Percentiles rank a stretch among this genome's conserved stretches.
Evolutionary conservation across 2,329 filamentous ascomycete genomes (phyloP).

Genomic region (Beauveria australis): DNA sequence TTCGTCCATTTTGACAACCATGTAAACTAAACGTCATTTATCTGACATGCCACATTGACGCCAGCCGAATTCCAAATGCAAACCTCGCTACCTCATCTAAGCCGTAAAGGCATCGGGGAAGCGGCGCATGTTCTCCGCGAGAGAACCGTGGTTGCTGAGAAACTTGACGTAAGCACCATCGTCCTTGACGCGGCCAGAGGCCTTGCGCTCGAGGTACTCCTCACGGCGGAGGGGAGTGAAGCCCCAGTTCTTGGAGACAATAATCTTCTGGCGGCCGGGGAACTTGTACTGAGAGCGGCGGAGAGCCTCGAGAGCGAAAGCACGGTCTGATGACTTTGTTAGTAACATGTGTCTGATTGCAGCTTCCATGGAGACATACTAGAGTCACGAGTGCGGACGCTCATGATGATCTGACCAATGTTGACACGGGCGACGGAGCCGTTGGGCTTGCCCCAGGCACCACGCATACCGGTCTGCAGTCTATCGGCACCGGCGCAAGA

Average conservation of each 20-base stretch:
- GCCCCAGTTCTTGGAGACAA: slow-evolving; percentile 99
- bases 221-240: slow-evolving; percentile 98
- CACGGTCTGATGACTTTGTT: slow-evolving; percentile 54
- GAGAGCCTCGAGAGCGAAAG: slow-evolving; percentile 93
- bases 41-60: slow-evolving; percentile 38
- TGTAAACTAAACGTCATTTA: slow-evolving; percentile 25
- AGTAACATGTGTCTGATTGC: neutral
- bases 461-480: slow-evolving; percentile 99
- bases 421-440: slow-evolving; percentile 98
- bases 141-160: slow-evolving; percentile 83
- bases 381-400: slow-evolving; percentile 91
- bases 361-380: slow-evolving; percentile 43
- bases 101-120: slow-evolving; percentile 88
- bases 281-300: slow-evolving; percentile 99
- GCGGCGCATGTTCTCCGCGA: slow-evolving; percentile 80
- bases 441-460: slow-evolving; percentile 99
- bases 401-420: slow-evolving; percentile 99
- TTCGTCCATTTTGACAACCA: slow-evolving; percentile 26
- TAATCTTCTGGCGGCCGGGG: slow-evolving; percentile 99
- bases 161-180: slow-evolving; percentile 99
- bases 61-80: slow-evolving; percentile 35
- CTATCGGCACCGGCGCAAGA: slow-evolving; percentile 99
- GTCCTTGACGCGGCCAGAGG: slow-evolving; percentile 85
- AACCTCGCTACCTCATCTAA: slow-evolving; percentile 32
- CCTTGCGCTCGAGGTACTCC: slow-evolving; percentile 94